Base-by-base conservation (phyloP, 1,284 basidiomycete genomes). In the Sporisorium graminicola region DNA sequence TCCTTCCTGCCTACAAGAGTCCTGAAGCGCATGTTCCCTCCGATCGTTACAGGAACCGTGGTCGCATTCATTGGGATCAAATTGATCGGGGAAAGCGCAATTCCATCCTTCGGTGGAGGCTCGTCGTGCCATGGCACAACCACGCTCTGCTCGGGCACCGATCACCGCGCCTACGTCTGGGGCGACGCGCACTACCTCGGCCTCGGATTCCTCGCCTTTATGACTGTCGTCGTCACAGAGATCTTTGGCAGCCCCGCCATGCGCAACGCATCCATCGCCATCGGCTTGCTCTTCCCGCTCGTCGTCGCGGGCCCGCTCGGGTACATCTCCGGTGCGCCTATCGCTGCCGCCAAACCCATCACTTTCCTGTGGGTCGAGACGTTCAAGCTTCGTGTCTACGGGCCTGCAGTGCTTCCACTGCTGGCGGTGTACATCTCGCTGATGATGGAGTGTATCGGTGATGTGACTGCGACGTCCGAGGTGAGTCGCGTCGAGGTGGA, bases 381-480 rank as follows among this genome's bases (percentile, higher is more conserved):
- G 0, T 94, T 94, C 88, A 92, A 92, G 79, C 89, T 94, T 35
- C 83, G 89, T 0, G 89, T 95, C 0, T 93, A 95, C 77, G 90
- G 91, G 2, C 92, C 93, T 3, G 92, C 92, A 0, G 92, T 95
- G 47, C 86, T 95, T 29, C 93, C 93, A 0, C 91, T 94, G 90
- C 83, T 94, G 24, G 92, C 92, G 0, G 92, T 94, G 1, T 94
- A 94, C 84, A 87, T 82, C 22, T 62, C 62, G 29, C 66, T 80
- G 18, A 90, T 91, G 2, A 92, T 93, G 91, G 93, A 94, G 85
- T 91, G 92, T 5, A 93, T 93, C 54, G 93, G 93, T 1, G 93
- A 94, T 79, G 91, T 94, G 77, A 94, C 93, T 0, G 92, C 93
- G 0, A 92, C 91, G 5, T 90, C 91, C 1, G 94, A 95, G 84